These are phyloP conservation scores for Domatiomyces catenatus DNA, from an alignment of 2,329 filamentous ascomycete species.

Conservation along the genomic window DNA sequence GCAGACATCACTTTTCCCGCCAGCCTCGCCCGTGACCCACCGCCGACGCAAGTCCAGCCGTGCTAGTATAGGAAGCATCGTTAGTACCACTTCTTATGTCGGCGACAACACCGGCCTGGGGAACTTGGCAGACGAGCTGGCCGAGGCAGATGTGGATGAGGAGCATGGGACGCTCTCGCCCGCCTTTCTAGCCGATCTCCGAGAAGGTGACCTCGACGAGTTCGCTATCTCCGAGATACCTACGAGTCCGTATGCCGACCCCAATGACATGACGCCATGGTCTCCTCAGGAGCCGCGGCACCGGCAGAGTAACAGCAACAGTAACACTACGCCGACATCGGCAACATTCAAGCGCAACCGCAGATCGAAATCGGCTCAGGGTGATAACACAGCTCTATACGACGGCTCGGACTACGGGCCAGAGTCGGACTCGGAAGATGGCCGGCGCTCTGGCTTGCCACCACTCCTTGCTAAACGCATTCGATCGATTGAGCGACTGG, in stretches of 20 bases:
- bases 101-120: conserved; percentile 36
- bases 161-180: conserved; percentile 23
- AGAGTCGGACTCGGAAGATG: conserved; percentile 39
- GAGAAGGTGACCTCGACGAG: conserved; percentile 20
- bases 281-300: conserved; percentile 8
- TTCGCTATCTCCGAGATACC: not conserved
- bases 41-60: conserved; percentile 2
- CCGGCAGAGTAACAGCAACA: conserved; percentile 3
- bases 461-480: conserved; percentile 40
- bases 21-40: conserved; percentile 24
- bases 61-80: conserved; percentile 22
- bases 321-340: conserved; percentile 23
- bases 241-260: conserved; percentile 5
- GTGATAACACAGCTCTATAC: conserved; percentile 32
- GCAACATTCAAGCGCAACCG: conserved; percentile 23
- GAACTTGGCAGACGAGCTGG: conserved; percentile 49
- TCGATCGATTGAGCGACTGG: conserved; percentile 40
- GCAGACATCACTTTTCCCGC: conserved; percentile 11
- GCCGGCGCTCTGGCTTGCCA: conserved; percentile 31
- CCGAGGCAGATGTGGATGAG: conserved; percentile 39
- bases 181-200: conserved; percentile 19
- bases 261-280: conserved; percentile 16
- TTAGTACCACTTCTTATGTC: conserved; percentile 12
- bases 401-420: conserved; percentile 45
- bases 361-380: conserved; percentile 9